Evolutionary conservation across 2,329 filamentous ascomycete genomes (phyloP).

Genomic region (Colletotrichum ledebouriae): DNA sequence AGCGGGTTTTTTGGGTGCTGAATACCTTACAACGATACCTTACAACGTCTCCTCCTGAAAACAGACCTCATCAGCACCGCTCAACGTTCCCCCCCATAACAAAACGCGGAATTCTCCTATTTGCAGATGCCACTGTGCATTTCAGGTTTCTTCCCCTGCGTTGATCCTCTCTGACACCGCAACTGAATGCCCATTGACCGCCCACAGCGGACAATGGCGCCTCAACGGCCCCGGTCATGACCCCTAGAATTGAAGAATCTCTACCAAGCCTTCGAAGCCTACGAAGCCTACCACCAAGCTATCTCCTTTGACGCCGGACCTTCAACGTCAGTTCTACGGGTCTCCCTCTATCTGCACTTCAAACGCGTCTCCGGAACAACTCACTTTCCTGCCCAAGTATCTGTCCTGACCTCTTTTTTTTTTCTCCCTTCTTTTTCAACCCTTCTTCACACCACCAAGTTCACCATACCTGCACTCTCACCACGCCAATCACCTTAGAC

Average conservation of each 20-base stretch:
- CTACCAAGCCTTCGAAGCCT: not conserved
- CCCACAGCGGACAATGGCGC: constrained; percentile 31
- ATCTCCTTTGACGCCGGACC: constrained; percentile 22
- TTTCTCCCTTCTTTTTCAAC: constrained; percentile 16
- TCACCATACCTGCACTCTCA: not conserved
- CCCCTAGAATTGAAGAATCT: constrained; percentile 14
- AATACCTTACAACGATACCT: not conserved
- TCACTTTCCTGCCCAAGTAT: constrained; percentile 30
- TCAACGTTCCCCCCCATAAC: not conserved
- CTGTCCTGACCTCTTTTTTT: constrained; percentile 11
- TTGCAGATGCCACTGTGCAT: constrained; percentile 17
- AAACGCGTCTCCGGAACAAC: constrained; percentile 26
- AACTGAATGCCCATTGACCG: constrained; percentile 33
- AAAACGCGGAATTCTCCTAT: constrained; percentile 15
- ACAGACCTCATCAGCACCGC: constrained; percentile 30
- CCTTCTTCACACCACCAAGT: constrained; percentile 11
- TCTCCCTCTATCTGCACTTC: constrained; percentile 15
- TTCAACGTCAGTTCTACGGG: constrained; percentile 21
- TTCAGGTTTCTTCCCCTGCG: constrained; percentile 28
- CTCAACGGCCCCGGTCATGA: constrained; percentile 17
- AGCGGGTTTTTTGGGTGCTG: constrained; percentile 30
- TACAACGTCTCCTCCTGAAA: constrained; percentile 25
- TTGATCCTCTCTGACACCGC: constrained; percentile 28
- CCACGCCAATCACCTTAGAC: constrained; percentile 8
- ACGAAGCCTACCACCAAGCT: not conserved